A percentile compares a stretch with the other conserved stretches of the same genome.
Evolutionary conservation across 495 filamentous ascomycete genomes (phyloP).

Genomic region (Aspergillus bridgeri): DNA sequence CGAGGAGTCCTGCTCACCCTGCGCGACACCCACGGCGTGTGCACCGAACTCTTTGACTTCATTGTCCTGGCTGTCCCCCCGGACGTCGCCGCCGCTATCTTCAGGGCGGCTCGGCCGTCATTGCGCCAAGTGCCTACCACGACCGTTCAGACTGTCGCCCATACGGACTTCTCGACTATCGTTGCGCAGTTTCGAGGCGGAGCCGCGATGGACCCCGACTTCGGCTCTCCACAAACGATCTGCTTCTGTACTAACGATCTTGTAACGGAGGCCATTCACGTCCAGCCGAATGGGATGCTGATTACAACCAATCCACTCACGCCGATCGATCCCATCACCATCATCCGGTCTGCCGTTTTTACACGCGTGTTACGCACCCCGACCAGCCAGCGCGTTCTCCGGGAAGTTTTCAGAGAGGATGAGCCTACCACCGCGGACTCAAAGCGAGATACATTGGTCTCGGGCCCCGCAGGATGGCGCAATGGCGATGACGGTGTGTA

Average conservation of each 20-base stretch:
- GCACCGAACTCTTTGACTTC: constrained; percentile 26
- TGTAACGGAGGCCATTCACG: constrained; percentile 30
- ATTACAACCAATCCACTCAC: constrained; percentile 32
- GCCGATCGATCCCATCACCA: constrained; percentile 22
- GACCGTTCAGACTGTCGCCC: constrained; percentile 38
- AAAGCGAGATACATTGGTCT: neutral
- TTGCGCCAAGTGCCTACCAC: constrained; percentile 40
- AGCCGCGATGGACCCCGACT: neutral
- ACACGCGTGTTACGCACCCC: constrained; percentile 30
- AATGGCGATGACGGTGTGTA: constrained; percentile 49
- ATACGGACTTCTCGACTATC: constrained; percentile 33
- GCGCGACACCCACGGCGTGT: neutral
- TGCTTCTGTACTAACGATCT: constrained; percentile 25
- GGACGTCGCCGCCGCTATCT: constrained; percentile 35
- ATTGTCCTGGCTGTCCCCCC: constrained; percentile 46
- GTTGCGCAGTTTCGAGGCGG: neutral
- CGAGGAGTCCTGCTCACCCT: constrained; percentile 8
- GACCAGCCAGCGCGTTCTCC: constrained; percentile 26
- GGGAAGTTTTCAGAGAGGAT: constrained; percentile 28
- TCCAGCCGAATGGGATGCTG: constrained; percentile 25
- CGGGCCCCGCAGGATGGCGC: constrained; percentile 25
- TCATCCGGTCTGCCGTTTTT: constrained; percentile 24
- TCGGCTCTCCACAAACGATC: constrained; percentile 18
- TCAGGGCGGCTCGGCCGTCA: constrained; percentile 28
- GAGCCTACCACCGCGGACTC: neutral